A percentile compares a stretch with the other conserved stretches of the same genome.
These are phyloP conservation scores for Citrus inodora DNA, from an alignment of 345 rosid species.

Conservation along the genomic window DNA sequence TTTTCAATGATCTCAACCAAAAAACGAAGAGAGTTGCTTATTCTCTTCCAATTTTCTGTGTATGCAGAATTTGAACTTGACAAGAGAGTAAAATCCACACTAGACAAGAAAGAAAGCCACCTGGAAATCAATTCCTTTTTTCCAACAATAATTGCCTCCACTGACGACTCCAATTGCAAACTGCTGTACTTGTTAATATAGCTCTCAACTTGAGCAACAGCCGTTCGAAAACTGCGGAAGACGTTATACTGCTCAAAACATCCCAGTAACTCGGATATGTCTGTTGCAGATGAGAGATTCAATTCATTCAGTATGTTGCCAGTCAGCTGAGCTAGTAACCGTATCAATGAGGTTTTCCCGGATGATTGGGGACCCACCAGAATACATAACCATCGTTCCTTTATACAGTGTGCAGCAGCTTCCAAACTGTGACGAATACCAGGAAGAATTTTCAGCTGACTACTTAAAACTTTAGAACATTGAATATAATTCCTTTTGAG, in stretches of 20 bases:
- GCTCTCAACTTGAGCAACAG: slow-evolving; percentile 56
- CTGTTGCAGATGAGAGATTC: slow-evolving; percentile 86
- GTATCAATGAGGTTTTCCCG: slow-evolving; percentile 88
- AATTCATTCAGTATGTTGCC: slow-evolving; percentile 76
- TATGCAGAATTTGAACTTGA: slow-evolving; percentile 31
- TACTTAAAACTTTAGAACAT: slow-evolving; percentile 32
- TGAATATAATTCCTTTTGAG: slow-evolving; percentile 51
- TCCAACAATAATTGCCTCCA: slow-evolving; percentile 34
- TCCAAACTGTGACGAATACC: slow-evolving; percentile 74
- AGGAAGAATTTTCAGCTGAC: slow-evolving; percentile 66
- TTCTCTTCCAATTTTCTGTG: slow-evolving; percentile 24
- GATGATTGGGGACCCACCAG: slow-evolving; percentile 86
- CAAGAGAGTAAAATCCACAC: slow-evolving; percentile 32
- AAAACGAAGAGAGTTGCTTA: slow-evolving; percentile 40
- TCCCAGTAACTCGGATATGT: slow-evolving; percentile 91
- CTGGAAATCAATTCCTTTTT: slow-evolving; percentile 43
- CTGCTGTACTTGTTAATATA: slow-evolving; percentile 66
- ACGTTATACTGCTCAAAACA: slow-evolving; percentile 94
- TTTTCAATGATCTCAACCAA: slow-evolving; percentile 47
- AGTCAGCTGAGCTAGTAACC: slow-evolving; percentile 73
- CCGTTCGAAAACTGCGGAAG: slow-evolving; percentile 59
- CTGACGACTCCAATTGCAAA: slow-evolving; percentile 43
- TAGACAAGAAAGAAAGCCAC: slow-evolving; percentile 65
- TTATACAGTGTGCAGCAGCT: slow-evolving; percentile 80
- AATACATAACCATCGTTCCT: slow-evolving; percentile 80